Conservation (phyloP, 2,329 filamentous ascomycete genomes). For the Seiridium unicorne region DNA sequence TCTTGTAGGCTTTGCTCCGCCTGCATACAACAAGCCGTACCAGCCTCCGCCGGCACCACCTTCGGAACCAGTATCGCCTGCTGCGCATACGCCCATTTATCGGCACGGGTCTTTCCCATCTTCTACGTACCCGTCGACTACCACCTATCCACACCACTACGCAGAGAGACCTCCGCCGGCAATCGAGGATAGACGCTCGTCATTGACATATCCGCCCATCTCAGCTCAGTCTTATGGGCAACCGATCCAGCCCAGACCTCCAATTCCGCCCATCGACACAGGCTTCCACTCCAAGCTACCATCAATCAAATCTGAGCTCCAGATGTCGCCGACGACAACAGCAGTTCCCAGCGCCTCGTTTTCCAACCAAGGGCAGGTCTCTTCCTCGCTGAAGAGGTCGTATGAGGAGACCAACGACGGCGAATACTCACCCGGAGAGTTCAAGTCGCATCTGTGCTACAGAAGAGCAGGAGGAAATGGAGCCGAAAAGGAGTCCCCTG, state of each 20-base stretch:
- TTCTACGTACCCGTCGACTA: not conserved
- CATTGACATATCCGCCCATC: not conserved
- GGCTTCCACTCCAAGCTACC: not conserved
- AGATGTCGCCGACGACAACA: not conserved
- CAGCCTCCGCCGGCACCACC: conserved; percentile 2
- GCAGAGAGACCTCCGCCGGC: not conserved
- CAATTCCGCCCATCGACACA: conserved; percentile 12
- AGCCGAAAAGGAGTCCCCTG: not conserved
- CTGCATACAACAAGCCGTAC: conserved; percentile 8
- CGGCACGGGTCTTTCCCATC: conserved; percentile 16
- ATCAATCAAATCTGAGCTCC: not conserved
- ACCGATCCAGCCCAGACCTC: conserved; percentile 1
- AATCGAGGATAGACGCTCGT: conserved; percentile 5
- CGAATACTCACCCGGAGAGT: not conserved
- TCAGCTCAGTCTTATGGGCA: not conserved
- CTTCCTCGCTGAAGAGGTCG: not conserved
- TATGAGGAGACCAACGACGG: not conserved
- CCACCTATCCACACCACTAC: conserved; percentile 2
- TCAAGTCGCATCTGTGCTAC: not conserved
- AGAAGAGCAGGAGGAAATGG: not conserved
- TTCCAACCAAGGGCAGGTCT: not conserved
- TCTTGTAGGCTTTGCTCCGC: not conserved
- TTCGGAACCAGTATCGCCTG: conserved; percentile 10
- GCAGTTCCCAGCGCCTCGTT: not conserved
- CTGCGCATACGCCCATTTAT: conserved; percentile 15